Percentiles rank a stretch among this genome's conserved stretches.
These are phyloP conservation scores for Ananas comosus DNA, from an alignment of 176 grass and related monocot genomes.

Conservation along the genomic window DNA sequence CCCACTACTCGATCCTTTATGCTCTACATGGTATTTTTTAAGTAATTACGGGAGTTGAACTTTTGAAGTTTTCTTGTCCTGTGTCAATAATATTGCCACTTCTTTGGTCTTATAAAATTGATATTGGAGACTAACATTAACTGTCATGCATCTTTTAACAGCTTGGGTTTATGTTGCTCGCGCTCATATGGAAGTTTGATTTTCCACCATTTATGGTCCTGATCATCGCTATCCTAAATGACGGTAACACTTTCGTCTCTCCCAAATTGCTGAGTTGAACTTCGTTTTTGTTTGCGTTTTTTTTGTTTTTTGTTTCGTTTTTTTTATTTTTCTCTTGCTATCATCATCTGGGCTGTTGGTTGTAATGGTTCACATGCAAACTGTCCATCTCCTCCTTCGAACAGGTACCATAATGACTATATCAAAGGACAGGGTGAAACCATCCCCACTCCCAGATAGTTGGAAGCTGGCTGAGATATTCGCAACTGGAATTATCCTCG, in stretches of 20 bases:
- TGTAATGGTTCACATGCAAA: background rate
- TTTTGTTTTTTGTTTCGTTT: background rate
- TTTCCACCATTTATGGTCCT: slow-evolving; percentile 96
- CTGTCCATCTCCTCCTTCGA: background rate
- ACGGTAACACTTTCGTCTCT: slow-evolving; percentile 33
- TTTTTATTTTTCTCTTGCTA: background rate
- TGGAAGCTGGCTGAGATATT: slow-evolving; percentile 95
- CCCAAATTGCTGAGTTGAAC: background rate
- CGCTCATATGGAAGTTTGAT: slow-evolving; percentile 76
- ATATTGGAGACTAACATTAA: background rate
- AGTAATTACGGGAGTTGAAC: too few species aligned
- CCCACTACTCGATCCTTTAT: too few species aligned
- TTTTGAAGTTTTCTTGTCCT: too few species aligned
- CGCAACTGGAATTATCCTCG: slow-evolving; percentile 72
- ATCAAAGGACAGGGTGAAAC: slow-evolving; percentile 89
- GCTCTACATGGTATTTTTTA: too few species aligned
- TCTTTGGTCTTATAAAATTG: background rate
- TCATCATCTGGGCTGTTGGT: background rate
- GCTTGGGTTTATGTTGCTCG: slow-evolving; percentile 94
- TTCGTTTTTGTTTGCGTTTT: background rate
- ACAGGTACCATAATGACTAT: slow-evolving; percentile 95
- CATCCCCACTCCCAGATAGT: slow-evolving; percentile 73
- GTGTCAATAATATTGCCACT: background rate
- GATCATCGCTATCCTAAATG: slow-evolving; percentile 94
- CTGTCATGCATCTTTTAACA: slow-evolving; percentile 20